Base-by-base conservation (phyloP, 441 rosid species). In the Dalechampia spathulata region DNA sequence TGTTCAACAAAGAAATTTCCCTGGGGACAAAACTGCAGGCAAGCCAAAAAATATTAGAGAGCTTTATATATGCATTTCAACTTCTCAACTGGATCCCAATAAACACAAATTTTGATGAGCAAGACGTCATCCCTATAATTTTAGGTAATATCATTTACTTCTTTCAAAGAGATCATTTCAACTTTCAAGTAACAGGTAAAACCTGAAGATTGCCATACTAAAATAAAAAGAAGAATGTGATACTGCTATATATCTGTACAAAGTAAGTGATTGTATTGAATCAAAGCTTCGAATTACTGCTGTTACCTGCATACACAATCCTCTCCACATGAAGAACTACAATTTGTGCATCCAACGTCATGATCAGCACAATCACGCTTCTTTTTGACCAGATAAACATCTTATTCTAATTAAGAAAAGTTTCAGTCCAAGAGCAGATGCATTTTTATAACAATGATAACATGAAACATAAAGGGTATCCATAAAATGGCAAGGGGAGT, bases 291-390 rank as follows among this genome's bases (percentile, higher is more conserved):
- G 58, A 66, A 42, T 17, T 37, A 37, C 40, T 16, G 27, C 42
- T 6, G 23, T 38, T 62, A 89, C 99, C 97, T 89, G 96, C 97
- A 89, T 27, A 93, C 87, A 65, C 99, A 93, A 73, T 82, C 48
- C 51, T 85, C 88, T 57, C 77, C 73, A 68, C 99, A 93, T 36
- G 60, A 70, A 57, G 90, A 72, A 54, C 76, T 78, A 78, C 97
- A 93, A 62, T 68, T 82, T 45, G 83, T 79, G 85, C 99, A 89
- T 52, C 99, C 99, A 66, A 75, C 86, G 71, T 74, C 81, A 68
- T 66, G 81, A 61, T 66, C 76, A 66, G 71, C 75, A 72, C 66
- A 59, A 51, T 83, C 87, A 47, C 90, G 95, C 68, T 85, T 87
- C 78, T 82, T 93, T 79, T 85, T 90, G 26, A 85, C 83, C 2